A percentile compares a stretch with the other conserved stretches of the same genome.
phyloP scores from a whole-genome alignment of 768 basidiomycete genomes.

The Rossbeevera mucosa region DNA sequence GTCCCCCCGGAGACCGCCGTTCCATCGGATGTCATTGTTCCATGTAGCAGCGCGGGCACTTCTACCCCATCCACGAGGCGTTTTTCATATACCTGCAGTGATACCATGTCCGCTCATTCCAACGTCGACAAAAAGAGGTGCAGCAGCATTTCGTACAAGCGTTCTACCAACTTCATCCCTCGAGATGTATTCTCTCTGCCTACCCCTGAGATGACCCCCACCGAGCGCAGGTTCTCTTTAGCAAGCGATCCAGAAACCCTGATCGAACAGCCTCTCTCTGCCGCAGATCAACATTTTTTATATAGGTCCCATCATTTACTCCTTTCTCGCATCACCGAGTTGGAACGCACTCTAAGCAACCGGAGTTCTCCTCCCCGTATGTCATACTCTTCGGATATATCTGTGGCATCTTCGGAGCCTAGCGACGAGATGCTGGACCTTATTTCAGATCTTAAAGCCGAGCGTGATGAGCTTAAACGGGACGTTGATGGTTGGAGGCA shows the following conservation, averaged over 20 bases:
- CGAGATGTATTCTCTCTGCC: conserved; percentile 49
- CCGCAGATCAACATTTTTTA: conserved; percentile 80
- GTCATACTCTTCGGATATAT: conserved; percentile 47
- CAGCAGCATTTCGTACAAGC: conserved; percentile 75
- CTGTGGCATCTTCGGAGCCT: conserved; percentile 42
- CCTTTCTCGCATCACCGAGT: conserved; percentile 73
- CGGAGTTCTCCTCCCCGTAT: conserved; percentile 39
- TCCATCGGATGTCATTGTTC: conserved; percentile 15
- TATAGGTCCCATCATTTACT: conserved; percentile 81
- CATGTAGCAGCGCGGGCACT: not conserved
- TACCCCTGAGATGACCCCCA: conserved; percentile 74
- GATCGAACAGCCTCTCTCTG: conserved; percentile 51
- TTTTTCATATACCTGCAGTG: conserved; percentile 25
- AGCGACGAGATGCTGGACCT: conserved; percentile 76
- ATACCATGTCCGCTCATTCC: conserved; percentile 21
- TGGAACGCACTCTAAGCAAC: conserved; percentile 61
- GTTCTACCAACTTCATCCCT: conserved; percentile 35
- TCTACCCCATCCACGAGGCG: conserved; percentile 19
- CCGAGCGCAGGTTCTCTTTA: conserved; percentile 41
- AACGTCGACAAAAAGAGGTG: conserved; percentile 39
- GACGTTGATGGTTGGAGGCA: conserved; percentile 86
- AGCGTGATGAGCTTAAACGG: conserved; percentile 82
- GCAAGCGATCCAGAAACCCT: conserved; percentile 17
- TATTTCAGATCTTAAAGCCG: conserved; percentile 75
- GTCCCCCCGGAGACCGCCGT: conserved; percentile 19